Evolutionary conservation across 805 yeast genomes (phyloP).

Genomic region (Metschnikowia dekortorum): DNA sequence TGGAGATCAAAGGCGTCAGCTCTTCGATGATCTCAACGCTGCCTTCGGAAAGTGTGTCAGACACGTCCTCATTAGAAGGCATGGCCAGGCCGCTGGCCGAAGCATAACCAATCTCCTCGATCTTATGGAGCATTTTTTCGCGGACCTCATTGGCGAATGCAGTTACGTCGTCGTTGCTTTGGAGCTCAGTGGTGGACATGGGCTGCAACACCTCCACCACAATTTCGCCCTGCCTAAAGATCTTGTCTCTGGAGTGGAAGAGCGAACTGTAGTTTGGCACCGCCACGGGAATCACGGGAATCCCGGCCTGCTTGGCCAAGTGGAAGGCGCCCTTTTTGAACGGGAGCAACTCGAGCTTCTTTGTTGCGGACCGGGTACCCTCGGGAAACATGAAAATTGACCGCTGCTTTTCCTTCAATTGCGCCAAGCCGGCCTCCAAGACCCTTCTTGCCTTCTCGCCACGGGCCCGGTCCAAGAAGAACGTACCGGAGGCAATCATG

Average conservation of each 20-base stretch:
- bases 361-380: conserved; percentile 86
- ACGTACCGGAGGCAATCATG: conserved; percentile 86
- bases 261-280: conserved; percentile 80
- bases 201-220: conserved; percentile 79
- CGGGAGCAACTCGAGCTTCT: conserved; percentile 67
- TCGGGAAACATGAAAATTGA: conserved; percentile 92
- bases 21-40: conserved; percentile 17
- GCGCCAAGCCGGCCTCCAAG: conserved; percentile 62
- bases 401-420: conserved; percentile 59
- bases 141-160: conserved; percentile 54
- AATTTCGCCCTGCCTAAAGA: conserved; percentile 77
- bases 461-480: conserved; percentile 80
- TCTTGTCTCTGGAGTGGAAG: conserved; percentile 53
- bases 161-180: conserved; percentile 64
- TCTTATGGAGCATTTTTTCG: conserved; percentile 48
- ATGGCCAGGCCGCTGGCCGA: conserved; percentile 6
- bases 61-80: not conserved
- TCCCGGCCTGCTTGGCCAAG: conserved; percentile 85
- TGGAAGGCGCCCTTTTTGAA: conserved; percentile 98
- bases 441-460: conserved; percentile 72
- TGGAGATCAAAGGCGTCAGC: conserved; percentile 15
- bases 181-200: conserved; percentile 60
- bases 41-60: conserved; percentile 9
- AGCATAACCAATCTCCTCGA: conserved; percentile 40
- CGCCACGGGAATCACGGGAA: conserved; percentile 86